phyloP scores from a whole-genome alignment of 441 rosid genomes.

The Adansonia grandidieri region DNA sequence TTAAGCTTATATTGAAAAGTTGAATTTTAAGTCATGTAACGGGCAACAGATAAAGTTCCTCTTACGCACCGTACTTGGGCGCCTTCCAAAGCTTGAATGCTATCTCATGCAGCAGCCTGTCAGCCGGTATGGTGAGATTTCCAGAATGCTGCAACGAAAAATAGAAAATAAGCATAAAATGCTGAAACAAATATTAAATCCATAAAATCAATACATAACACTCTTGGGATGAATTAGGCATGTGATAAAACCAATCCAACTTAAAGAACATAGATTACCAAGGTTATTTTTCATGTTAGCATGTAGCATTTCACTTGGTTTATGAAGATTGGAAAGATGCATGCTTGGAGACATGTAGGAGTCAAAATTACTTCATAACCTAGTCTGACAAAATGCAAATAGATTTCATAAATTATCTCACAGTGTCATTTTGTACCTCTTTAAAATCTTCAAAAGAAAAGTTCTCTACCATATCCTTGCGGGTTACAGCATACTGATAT shows the following conservation, averaged over 20 bases:
- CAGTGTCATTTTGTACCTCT: conserved; percentile 47
- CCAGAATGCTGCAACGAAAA: conserved; percentile 59
- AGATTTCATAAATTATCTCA: background rate
- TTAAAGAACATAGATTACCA: background rate
- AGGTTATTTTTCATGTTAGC: background rate
- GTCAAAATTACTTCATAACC: background rate
- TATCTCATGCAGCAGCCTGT: conserved; percentile 85
- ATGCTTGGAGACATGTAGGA: background rate
- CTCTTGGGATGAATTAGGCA: background rate
- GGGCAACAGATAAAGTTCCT: background rate
- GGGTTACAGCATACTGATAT: conserved; percentile 85
- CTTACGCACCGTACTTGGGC: conserved; percentile 92
- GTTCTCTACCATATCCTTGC: conserved; percentile 62
- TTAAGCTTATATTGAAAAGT: background rate
- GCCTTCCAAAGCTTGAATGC: conserved; percentile 98
- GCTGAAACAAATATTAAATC: background rate
- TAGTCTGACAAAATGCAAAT: background rate
- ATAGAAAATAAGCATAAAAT: background rate
- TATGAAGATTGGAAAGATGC: conserved; percentile 5
- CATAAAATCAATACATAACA: background rate
- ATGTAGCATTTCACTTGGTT: background rate
- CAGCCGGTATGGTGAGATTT: conserved; percentile 84
- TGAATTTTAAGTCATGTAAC: background rate
- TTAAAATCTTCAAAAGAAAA: conserved; percentile 72
- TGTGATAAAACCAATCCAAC: too few species aligned